Evolutionary conservation across 108 stramenopile species (phyloP), one percentile per base, ranked within the genome.

Genomic region (Bacterosira constricta): DNA sequence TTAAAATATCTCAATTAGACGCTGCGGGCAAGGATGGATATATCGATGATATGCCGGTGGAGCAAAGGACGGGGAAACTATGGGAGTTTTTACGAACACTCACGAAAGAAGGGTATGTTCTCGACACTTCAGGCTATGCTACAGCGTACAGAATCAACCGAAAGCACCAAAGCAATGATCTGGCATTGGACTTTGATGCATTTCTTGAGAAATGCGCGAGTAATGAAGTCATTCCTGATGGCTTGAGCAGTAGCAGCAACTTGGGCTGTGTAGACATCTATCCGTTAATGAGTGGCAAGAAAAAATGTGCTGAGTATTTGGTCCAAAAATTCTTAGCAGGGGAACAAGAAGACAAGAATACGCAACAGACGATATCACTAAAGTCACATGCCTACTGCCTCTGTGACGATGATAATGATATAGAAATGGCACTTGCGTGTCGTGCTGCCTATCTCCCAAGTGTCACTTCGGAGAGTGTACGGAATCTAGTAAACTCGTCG

Each of bases 341-440:
- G 36, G 37, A 1, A 30, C 41, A 6, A 17, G 17, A 13, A 18
- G 4, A 30, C 29, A 1, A 35, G 26, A 13, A 25, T 17, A 62
- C 15, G 27, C 46, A 50, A 34, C 31, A 31, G 26, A 6, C 60
- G 10, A 29, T 60, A 13, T 39, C 53, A n/a, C 36, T 89, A 37
- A 49, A 58, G 17, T 62, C 45, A 1, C 75, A 73, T 51, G 71
- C 84, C 0, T 67, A 85, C n/a, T 94, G 90, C 46, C 36, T 94
- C 3, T 94, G 93, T 63, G 93, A 94, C 63, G 93, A 94, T 63
- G 93, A 94, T 73, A 94, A 94, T 73, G 93, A 94, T 66, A 35
- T 91, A 20, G 93, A 94, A 81, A 88, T 94, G 93, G 93, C 93
- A 8, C 32, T 77, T 56, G 86, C 90, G 25, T 91, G 90, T 65